Conservation (phyloP, 176 grass and related monocot species). For the Oryza punctata region DNA sequence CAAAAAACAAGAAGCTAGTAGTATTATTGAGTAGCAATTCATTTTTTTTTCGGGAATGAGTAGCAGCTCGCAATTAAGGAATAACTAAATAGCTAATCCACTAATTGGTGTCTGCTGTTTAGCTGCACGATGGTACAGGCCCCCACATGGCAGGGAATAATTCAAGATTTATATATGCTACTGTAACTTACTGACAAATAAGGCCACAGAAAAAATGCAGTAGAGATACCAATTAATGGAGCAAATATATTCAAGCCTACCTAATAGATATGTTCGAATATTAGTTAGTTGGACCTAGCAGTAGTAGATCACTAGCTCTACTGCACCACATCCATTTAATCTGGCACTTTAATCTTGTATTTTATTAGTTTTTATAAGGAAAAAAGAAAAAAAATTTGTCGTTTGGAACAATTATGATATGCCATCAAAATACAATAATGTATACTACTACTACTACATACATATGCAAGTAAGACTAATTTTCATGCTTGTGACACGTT, state of each 20-base stretch:
- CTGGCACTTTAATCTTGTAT: background rate
- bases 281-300: conserved; percentile 12
- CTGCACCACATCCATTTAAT: background rate
- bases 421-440: conserved; percentile 6
- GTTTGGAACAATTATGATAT: background rate
- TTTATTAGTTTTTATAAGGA: no score
- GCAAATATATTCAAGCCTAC: background rate
- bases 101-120: no score
- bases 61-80: no score
- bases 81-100: no score
- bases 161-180: background rate
- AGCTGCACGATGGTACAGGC: background rate
- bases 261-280: background rate
- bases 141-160: background rate
- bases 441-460: background rate
- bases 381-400: no score
- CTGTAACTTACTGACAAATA: background rate
- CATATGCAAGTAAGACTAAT: conserved; percentile 10
- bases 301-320: background rate
- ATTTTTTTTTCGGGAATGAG: no score
- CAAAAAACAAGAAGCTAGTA: no score
- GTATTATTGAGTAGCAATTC: no score
- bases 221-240: background rate
- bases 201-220: background rate
- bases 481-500: background rate